These are phyloP conservation scores for Coriaria nepalensis DNA, from an alignment of 306 rosid genomes.

Conservation along the genomic window DNA sequence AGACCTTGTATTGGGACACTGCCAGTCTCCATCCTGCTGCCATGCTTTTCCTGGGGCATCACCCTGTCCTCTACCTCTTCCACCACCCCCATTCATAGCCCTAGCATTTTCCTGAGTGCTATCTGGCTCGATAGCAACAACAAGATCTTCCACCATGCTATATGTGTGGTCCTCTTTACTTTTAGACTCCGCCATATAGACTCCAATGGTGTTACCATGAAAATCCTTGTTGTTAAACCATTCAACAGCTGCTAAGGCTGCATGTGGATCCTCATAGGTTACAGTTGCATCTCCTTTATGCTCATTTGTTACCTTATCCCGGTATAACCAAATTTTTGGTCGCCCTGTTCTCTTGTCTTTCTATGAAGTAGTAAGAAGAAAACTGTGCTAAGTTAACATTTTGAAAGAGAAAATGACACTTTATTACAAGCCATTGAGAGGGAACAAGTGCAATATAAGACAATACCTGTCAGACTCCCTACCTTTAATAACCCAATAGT, in stretches of 20 bases:
- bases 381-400: neutral
- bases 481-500: slow-evolving; percentile 93
- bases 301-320: slow-evolving; percentile 78
- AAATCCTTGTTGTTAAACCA: slow-evolving; percentile 94
- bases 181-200: slow-evolving; percentile 83
- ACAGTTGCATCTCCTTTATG: slow-evolving; percentile 99
- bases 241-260: slow-evolving; percentile 89
- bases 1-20: slow-evolving; percentile 99
- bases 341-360: slow-evolving; percentile 92
- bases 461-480: slow-evolving; percentile 19
- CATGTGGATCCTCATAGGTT: slow-evolving; percentile 96
- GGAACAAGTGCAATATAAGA: slow-evolving; percentile 4
- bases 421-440: neutral
- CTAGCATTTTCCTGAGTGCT: slow-evolving; percentile 39
- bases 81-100: slow-evolving; percentile 43
- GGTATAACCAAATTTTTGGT: slow-evolving; percentile 85
- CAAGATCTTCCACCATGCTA: slow-evolving; percentile 37
- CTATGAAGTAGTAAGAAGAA: slow-evolving; percentile 21
- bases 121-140: slow-evolving; percentile 25
- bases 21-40: slow-evolving; percentile 99
- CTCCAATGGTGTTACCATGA: slow-evolving; percentile 82
- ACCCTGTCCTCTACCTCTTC: slow-evolving; percentile 61
- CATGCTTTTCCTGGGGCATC: slow-evolving; percentile 81
- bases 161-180: slow-evolving; percentile 58
- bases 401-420: too few relatives aligned